These are phyloP conservation scores for Neofusicoccum umdonicola DNA, from an alignment of 2,329 filamentous ascomycete genomes.

Conservation along the genomic window DNA sequence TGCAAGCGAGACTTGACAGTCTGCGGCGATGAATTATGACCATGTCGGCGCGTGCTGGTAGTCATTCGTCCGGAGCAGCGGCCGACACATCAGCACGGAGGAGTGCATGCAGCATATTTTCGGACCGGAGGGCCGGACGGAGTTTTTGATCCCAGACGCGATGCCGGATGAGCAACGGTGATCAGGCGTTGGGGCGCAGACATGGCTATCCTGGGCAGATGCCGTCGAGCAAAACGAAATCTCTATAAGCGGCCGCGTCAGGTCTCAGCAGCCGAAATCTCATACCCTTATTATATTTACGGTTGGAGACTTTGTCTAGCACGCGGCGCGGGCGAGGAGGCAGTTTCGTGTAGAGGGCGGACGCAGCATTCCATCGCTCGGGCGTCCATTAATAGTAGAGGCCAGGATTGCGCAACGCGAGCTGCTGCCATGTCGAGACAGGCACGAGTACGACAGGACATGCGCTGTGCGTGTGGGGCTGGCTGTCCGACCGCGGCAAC, in stretches of 20 bases:
- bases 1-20: constrained; percentile 90
- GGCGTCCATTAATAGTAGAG: constrained; percentile 4
- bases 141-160: not conserved
- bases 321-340: not conserved
- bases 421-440: not conserved
- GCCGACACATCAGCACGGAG: not conserved
- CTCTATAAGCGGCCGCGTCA: constrained; percentile 2
- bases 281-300: constrained; percentile 5
- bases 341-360: not conserved
- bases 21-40: constrained; percentile 54
- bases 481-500: not conserved
- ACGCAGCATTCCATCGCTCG: not conserved
- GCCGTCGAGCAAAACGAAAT: not conserved
- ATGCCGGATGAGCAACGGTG: constrained; percentile 1
- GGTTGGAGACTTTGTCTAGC: not conserved
- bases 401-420: not conserved
- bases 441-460: not conserved
- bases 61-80: not conserved
- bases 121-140: not conserved
- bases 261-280: constrained; percentile 11
- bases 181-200: constrained; percentile 15
- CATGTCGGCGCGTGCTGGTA: not conserved
- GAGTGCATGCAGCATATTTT: not conserved
- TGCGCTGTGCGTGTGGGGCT: constrained; percentile 2
- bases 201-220: constrained; percentile 10